Evolutionary conservation across 2,329 filamentous ascomycete species (phyloP), one percentile per base, ranked within the genome.

Genomic region (Aspergillus ustus): DNA sequence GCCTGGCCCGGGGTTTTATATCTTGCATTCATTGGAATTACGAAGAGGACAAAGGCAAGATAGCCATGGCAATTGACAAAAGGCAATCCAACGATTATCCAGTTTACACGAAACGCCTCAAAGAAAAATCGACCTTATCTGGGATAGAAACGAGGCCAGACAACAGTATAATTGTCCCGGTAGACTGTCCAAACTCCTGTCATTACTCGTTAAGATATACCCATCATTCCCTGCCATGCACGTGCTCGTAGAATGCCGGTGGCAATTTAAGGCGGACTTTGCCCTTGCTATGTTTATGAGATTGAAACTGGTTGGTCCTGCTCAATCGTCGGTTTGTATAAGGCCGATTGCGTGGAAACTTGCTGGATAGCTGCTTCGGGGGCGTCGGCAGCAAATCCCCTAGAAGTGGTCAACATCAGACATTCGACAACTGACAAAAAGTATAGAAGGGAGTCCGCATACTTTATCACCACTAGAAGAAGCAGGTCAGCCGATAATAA

Each of bases 341-440:
- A 75, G 58, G 81, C 80, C 62, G 87, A 87, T 78, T 86, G 82
- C 1, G 86, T 80, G 68, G 89, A 85, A 31, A 97, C 85, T 5
- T 83, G 83, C 62, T 91, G 83, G 59, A 96, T 82, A 20, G 88
- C 84, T 69, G 87, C 87, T 61, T 86, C 85, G 1, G 92, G 88
- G 37, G 89, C 89, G 65, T 89, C 87, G 55, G 89, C 90, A 34
- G 91, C 87, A 74, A 96, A 95, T 51, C 89, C 92, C 80, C 91
- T 95, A 44, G 57, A 25, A 40, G 19, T 17, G 7, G 50, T 61
- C 20, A 61, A 51, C 13, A 46, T 15, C 44, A 34, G 17, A 50
- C 62, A 61, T 63, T 52, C 54, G 28, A 48, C 22, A n/a, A 13
- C 25, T n/a, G 62, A 9, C 28, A 37, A 13, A 37, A 55, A 7